phyloP scores from a whole-genome alignment of 768 basidiomycete species.

The Boletellus ananiceps region DNA sequence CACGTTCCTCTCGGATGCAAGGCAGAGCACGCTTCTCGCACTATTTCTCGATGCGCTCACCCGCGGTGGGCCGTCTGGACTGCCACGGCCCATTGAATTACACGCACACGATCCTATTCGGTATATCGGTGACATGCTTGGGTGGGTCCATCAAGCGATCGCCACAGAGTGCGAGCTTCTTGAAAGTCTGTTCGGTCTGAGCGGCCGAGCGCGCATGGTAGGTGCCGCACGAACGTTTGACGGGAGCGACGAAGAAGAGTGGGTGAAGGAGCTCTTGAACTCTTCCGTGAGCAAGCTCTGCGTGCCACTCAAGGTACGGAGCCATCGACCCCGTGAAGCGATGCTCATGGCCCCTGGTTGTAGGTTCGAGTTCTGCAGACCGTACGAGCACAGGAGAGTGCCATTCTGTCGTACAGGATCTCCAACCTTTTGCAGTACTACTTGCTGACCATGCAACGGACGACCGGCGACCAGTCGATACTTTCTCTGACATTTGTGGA shows the following conservation, averaged over 20 bases:
- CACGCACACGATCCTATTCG: conserved; percentile 97
- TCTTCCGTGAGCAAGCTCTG: conserved; percentile 77
- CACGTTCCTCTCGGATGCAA: no score
- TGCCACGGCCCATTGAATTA: conserved; percentile 91
- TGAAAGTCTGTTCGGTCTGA: conserved; percentile 76
- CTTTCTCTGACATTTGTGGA: conserved; percentile 75
- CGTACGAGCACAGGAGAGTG: conserved; percentile 88
- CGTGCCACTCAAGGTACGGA: conserved; percentile 75
- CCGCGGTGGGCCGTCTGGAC: conserved; percentile 76
- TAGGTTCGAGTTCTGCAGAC: conserved; percentile 92
- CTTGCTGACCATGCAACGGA: conserved; percentile 85
- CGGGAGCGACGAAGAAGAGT: conserved; percentile 65
- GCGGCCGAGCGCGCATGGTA: conserved; percentile 57
- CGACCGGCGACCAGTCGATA: conserved; percentile 79
- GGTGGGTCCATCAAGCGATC: conserved; percentile 95
- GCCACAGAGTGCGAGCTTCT: conserved; percentile 94
- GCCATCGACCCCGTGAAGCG: not conserved
- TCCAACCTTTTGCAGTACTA: conserved; percentile 96
- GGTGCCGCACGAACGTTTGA: conserved; percentile 58
- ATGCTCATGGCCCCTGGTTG: not conserved
- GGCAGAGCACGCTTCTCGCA: conserved; percentile 74
- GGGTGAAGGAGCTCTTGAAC: conserved; percentile 80
- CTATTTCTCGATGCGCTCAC: conserved; percentile 86
- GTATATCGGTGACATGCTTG: conserved; percentile 97
- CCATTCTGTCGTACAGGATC: conserved; percentile 87